Base-by-base conservation (phyloP, 352 stramenopile species). In the Phytophthora multivora region DNA sequence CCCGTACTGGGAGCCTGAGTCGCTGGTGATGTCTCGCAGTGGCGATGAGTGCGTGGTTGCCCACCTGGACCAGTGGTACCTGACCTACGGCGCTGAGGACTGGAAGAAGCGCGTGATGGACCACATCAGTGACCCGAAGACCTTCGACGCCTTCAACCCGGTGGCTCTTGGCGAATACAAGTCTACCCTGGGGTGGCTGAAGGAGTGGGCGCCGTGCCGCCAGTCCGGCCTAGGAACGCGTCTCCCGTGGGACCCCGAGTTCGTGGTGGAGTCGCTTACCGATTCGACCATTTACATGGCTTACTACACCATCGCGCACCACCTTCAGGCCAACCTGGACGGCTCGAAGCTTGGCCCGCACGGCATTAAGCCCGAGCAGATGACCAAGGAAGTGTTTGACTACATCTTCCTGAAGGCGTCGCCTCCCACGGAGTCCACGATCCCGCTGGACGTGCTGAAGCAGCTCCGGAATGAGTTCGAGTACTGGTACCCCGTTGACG, bases 201-300 rank as follows among this genome's bases (percentile, higher is more conserved):
- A 99, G 77, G 97, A 99, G 79, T 99, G 98, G 98, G 98, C 98
- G 10, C 99, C 97, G 69, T 99, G 96, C 54, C 90, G 97, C 51
- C 95, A 99, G 64, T 99, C 99, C 66, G 98, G 98, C 33, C 83
- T 99, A 13, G 98, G 85, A 41, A 95, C 87, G 46, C 94, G 95
- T 73, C 82, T 99, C 41, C 98, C 98, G 10, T 99, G 98, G 98
- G 98, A 99, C 81, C 85, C 90, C 7, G 76, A 98, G 63, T 99
- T 98, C 73, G 96, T 99, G 16, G 99, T 99, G 45, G 98, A 99
- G 77, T 99, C 92, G 41, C 90, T 99, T 30, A 99, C 96, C 25
- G 98, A 99, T 75, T 99, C 93, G 77, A 99, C 98, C 15, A 99
- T 99, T 64, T 99, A 99, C 86, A 99, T 99, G 98, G 97, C 98